These are phyloP conservation scores for Cordyceps fumosorosea DNA, from an alignment of 2,329 filamentous ascomycete species.

Conservation along the genomic window DNA sequence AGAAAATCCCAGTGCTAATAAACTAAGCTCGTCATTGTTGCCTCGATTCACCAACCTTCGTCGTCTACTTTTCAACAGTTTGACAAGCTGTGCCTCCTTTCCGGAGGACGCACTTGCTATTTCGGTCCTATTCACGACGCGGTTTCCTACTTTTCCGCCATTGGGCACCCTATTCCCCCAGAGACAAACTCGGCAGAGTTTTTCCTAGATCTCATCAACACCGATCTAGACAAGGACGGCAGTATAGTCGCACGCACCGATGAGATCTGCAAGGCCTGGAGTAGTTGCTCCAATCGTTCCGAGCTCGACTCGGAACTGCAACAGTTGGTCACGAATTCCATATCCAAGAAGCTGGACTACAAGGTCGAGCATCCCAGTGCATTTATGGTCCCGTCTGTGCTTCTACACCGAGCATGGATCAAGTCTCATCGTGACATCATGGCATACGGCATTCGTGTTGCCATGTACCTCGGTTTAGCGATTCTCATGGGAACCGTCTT, in stretches of 20 bases:
- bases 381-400: conserved; percentile 53
- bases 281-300: too few relatives aligned
- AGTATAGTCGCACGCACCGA: conserved; percentile 32
- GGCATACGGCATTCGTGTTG: conserved; percentile 74
- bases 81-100: conserved; percentile 70
- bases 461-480: conserved; percentile 70
- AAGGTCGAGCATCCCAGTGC: too few relatives aligned
- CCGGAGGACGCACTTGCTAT: conserved; percentile 64
- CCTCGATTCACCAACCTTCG: conserved; percentile 81
- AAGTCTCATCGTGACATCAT: conserved; percentile 81
- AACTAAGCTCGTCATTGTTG: conserved; percentile 63
- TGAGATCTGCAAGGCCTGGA: conserved; percentile 22
- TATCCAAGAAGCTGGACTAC: too few relatives aligned
- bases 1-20: too few relatives aligned
- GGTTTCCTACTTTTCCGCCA: conserved; percentile 54
- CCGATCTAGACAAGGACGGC: conserved; percentile 58
- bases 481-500: conserved; percentile 88
- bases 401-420: conserved; percentile 73
- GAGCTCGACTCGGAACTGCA: too few relatives aligned
- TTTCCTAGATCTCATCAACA: conserved; percentile 71
- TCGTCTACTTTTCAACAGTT: conserved; percentile 74
- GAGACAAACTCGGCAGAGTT: conserved; percentile 77
- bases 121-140: conserved; percentile 57
- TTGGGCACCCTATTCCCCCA: conserved; percentile 57
- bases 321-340: too few relatives aligned